These are phyloP conservation scores for Catenaria anguillulae DNA, from an alignment of 371 early-diverging fungal genomes.

Conservation along the genomic window DNA sequence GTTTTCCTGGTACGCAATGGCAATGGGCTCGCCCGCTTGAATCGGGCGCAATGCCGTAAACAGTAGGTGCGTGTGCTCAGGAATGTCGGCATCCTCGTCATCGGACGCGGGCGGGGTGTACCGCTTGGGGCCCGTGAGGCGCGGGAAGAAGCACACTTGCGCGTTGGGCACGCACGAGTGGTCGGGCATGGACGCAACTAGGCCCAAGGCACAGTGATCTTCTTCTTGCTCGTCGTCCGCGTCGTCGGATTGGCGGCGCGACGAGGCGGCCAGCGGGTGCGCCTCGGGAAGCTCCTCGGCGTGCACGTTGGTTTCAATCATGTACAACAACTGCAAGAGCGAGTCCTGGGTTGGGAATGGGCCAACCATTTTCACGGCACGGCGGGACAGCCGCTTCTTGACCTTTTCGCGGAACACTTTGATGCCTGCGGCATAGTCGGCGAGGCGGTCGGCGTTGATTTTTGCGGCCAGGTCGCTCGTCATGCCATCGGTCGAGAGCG, in stretches of 20 bases:
- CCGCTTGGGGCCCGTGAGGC: too few species aligned
- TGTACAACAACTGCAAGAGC: background rate
- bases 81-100: background rate
- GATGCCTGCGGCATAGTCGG: background rate
- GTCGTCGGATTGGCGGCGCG: too few species aligned
- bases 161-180: constrained; percentile 6
- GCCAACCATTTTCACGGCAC: background rate
- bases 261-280: background rate
- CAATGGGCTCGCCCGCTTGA: background rate
- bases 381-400: constrained; percentile 2
- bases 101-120: background rate
- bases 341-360: background rate
- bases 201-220: background rate
- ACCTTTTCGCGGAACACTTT: constrained; percentile 4
- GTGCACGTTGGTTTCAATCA: constrained; percentile 6
- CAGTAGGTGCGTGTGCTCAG: background rate
- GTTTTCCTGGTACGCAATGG: constrained; percentile 8
- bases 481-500: constrained; percentile 2
- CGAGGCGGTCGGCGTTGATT: background rate
- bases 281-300: background rate
- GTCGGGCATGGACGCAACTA: background rate
- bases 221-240: too few species aligned
- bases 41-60: background rate
- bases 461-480: background rate
- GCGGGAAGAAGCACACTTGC: background rate